A percentile compares a stretch with the other conserved stretches of the same genome.
Conservation (phyloP, 257 asterid genomes). For the Solanum sparsipilum region DNA sequence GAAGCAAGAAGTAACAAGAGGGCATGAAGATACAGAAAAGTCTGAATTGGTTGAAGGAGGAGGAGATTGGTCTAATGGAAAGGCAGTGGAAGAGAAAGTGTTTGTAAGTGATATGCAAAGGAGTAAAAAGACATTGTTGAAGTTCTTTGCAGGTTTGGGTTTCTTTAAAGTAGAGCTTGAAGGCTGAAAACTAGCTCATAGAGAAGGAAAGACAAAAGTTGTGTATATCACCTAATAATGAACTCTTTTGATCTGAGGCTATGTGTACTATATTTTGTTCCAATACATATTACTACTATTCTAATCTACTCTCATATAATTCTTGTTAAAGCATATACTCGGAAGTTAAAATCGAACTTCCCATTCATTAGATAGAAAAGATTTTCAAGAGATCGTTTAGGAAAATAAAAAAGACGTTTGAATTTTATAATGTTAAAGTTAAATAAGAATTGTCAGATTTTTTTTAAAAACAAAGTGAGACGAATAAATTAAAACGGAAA, state of each 20-base stretch:
- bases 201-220: background rate
- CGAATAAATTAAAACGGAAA: too few species aligned
- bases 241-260: background rate
- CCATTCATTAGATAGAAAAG: too few species aligned
- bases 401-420: too few species aligned
- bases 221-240: background rate
- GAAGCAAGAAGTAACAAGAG: conserved; percentile 5
- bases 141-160: conserved; percentile 47
- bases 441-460: too few species aligned
- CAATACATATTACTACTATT: background rate
- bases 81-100: background rate
- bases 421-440: too few species aligned
- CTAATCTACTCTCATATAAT: too few species aligned
- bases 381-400: too few species aligned
- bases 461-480: too few species aligned
- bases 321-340: background rate
- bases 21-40: background rate
- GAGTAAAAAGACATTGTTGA: conserved; percentile 51
- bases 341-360: background rate
- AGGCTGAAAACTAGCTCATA: background rate
- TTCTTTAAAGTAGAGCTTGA: conserved; percentile 4
- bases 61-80: background rate
- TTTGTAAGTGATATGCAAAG: conserved; percentile 30
- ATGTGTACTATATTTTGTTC: background rate
- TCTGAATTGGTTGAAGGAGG: conserved; percentile 3